Evolutionary conservation across 2,329 filamentous ascomycete species (phyloP).

Genomic region (Hyphodiscus sp.): DNA sequence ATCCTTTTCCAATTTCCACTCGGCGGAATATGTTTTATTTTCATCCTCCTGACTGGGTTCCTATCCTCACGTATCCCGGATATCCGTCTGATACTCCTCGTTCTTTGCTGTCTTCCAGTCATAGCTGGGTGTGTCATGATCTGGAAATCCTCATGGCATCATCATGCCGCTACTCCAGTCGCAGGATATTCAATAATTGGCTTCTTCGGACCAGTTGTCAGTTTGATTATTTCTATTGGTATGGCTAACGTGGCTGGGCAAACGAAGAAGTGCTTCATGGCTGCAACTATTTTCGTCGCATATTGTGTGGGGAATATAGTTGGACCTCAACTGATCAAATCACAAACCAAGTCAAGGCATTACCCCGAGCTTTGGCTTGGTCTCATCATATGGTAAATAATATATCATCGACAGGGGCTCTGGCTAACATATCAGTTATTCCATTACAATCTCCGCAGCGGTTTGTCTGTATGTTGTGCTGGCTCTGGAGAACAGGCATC

Average conservation of each 20-base stretch:
- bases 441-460: slow-evolving; percentile 57
- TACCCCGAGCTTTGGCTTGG: slow-evolving; percentile 68
- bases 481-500: slow-evolving; percentile 48
- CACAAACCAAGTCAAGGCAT: slow-evolving; percentile 56
- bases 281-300: slow-evolving; percentile 65
- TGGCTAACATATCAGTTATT: slow-evolving; percentile 44
- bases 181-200: slow-evolving; percentile 67
- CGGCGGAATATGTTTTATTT: slow-evolving; percentile 59
- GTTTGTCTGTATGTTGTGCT: slow-evolving; percentile 52
- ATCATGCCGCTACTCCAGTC: slow-evolving; percentile 59
- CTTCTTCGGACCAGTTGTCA: slow-evolving; percentile 66
- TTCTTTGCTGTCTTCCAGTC: slow-evolving; percentile 63
- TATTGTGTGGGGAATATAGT: slow-evolving; percentile 75
- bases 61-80: slow-evolving; percentile 54
- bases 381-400: slow-evolving; percentile 50
- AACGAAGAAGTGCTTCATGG: slow-evolving; percentile 74
- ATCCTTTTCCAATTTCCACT: slow-evolving; percentile 73
- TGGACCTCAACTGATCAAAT: slow-evolving; percentile 64
- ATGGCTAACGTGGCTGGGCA: slow-evolving; percentile 68
- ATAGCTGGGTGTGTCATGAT: slow-evolving; percentile 70
- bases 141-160: slow-evolving; percentile 61
- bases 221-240: slow-evolving; percentile 49
- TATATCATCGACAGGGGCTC: background rate
- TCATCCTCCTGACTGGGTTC: slow-evolving; percentile 60
- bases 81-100: slow-evolving; percentile 57